A percentile compares a stretch with the other conserved stretches of the same genome.
Conservation (phyloP, 2,329 filamentous ascomycete genomes). For the Trichoderma lentiforme region DNA sequence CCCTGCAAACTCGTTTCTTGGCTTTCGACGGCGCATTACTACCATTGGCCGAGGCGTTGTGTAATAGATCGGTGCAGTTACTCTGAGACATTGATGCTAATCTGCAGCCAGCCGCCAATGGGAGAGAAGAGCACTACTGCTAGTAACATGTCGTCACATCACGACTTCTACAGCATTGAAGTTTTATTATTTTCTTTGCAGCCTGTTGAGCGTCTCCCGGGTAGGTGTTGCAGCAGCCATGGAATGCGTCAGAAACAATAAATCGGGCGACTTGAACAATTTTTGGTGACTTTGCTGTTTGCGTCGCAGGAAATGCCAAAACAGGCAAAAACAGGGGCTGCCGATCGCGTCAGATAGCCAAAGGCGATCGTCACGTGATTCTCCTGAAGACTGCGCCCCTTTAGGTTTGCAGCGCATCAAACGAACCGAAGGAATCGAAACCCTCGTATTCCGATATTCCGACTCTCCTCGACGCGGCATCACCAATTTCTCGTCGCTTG, state of each 20-base stretch:
- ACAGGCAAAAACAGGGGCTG: conserved; percentile 8
- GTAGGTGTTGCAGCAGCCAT: background rate
- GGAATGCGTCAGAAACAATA: too few relatives aligned
- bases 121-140: background rate
- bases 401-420: background rate
- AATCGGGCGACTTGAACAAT: background rate
- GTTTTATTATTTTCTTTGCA: background rate
- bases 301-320: background rate
- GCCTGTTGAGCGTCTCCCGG: background rate
- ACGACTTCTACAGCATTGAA: background rate
- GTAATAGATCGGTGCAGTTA: background rate
- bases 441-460: background rate
- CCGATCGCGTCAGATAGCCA: conserved; percentile 1
- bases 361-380: conserved; percentile 1
- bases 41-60: background rate
- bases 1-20: background rate
- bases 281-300: background rate
- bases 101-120: background rate
- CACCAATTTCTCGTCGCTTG: conserved; percentile 5
- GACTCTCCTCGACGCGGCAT: background rate
- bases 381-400: conserved; percentile 1
- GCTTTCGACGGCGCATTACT: background rate
- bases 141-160: background rate
- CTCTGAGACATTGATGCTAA: background rate
- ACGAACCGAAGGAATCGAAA: background rate